Evolutionary conservation across 306 rosid species (phyloP).

Genomic region (Begonia loranthoides): DNA sequence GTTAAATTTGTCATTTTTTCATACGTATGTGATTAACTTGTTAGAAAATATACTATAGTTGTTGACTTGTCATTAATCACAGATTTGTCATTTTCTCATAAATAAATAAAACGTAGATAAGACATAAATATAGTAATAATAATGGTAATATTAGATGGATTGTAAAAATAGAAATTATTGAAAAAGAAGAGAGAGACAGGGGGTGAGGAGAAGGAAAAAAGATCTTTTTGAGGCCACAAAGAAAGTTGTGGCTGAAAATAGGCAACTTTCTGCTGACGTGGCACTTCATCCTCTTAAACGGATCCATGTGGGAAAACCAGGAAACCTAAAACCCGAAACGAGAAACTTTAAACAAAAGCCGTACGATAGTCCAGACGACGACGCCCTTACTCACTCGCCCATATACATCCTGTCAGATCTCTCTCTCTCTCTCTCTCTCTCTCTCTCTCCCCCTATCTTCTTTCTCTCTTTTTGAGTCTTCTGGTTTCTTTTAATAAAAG

Average conservation of each 20-base stretch:
- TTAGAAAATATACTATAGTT: no score
- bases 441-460: constrained; percentile 7
- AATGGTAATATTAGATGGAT: no score
- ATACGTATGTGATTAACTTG: no score
- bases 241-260: constrained; percentile 39
- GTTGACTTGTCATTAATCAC: no score
- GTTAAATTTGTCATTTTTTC: no score
- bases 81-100: no score
- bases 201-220: neutral
- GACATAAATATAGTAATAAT: no score
- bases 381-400: constrained; percentile 6
- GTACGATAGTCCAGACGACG: constrained; percentile 8
- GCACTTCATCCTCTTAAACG: constrained; percentile 11
- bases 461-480: neutral
- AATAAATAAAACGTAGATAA: no score
- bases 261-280: constrained; percentile 19
- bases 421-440: constrained; percentile 11
- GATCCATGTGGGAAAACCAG: neutral
- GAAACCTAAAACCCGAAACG: neutral
- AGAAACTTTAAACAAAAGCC: neutral
- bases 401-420: constrained; percentile 26
- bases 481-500: neutral
- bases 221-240: constrained; percentile 26
- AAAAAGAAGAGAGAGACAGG: no score
- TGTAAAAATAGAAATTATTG: no score